phyloP scores from a whole-genome alignment of 2,329 filamentous ascomycete genomes.

The Esteya vermicola region DNA sequence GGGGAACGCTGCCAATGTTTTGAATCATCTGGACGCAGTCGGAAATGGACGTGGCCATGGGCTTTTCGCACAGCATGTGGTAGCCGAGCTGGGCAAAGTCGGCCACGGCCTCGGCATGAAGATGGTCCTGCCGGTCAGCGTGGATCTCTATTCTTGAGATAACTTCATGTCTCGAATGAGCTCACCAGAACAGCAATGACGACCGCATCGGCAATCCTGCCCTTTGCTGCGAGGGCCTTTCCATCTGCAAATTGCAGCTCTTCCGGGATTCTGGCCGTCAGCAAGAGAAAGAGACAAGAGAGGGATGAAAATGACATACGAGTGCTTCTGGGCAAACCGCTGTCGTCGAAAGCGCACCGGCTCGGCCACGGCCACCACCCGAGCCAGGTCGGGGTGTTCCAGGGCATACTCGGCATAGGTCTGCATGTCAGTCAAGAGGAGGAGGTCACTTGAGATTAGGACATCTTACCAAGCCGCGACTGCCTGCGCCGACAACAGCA shows the following conservation, averaged over 20 bases:
- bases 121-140: background rate
- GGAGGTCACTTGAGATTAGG: background rate
- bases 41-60: conserved; percentile 1
- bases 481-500: background rate
- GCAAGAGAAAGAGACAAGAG: too few species aligned
- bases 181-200: conserved; percentile 1
- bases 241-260: background rate
- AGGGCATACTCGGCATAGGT: background rate
- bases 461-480: background rate
- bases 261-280: background rate
- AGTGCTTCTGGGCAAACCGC: background rate
- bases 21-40: background rate
- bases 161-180: background rate
- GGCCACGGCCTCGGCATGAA: background rate
- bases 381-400: background rate
- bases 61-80: background rate
- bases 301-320: background rate
- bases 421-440: background rate
- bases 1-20: background rate
- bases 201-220: conserved; percentile 1
- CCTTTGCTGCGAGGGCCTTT: background rate
- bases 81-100: background rate
- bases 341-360: background rate
- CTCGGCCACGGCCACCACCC: background rate
- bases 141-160: background rate